Conservation (phyloP, 228 moss, liverwort and hornwort species). For the Sphagnum fallax region DNA sequence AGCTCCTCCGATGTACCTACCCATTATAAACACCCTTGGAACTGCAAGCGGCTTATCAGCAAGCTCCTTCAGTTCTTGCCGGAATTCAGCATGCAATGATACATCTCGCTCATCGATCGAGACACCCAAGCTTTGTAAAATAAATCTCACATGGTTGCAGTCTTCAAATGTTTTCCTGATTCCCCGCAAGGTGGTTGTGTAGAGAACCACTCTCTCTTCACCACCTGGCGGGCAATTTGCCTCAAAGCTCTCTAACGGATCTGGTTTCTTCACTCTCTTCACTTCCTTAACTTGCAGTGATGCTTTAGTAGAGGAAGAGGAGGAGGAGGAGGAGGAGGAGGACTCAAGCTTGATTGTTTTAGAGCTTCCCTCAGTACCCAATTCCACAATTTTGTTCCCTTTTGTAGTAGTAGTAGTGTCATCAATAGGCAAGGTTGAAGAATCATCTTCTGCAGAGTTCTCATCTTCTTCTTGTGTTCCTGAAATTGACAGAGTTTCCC, state of each 20-base stretch:
- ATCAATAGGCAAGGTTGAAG: background rate
- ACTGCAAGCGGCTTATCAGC: conserved; percentile 38
- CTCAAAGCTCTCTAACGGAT: conserved; percentile 49
- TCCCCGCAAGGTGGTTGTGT: conserved; percentile 68
- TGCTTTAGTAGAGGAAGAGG: conserved; percentile 6
- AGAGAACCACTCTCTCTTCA: conserved; percentile 54
- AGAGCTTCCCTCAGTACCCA: conserved; percentile 1
- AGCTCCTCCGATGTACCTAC: conserved; percentile 56
- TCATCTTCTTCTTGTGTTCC: conserved; percentile 18
- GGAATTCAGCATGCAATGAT: conserved; percentile 62
- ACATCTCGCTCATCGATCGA: conserved; percentile 69
- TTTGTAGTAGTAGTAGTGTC: conserved; percentile 2
- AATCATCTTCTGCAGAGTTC: conserved; percentile 11
- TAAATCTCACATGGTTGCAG: conserved; percentile 55
- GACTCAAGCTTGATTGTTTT: conserved; percentile 3
- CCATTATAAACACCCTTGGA: conserved; percentile 63
- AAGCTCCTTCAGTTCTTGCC: conserved; percentile 53
- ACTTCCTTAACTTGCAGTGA: conserved; percentile 8
- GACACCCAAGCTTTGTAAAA: conserved; percentile 45
- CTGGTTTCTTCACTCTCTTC: background rate
- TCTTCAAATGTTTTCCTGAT: conserved; percentile 73
- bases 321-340: too few species aligned
- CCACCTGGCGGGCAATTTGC: conserved; percentile 61
- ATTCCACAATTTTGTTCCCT: conserved; percentile 21
- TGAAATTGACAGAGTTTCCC: conserved; percentile 8